A percentile compares a stretch with the other conserved stretches of the same genome.
Evolutionary conservation across 1,284 basidiomycete species (phyloP).

Genomic region (Ganoderma meredithae): DNA sequence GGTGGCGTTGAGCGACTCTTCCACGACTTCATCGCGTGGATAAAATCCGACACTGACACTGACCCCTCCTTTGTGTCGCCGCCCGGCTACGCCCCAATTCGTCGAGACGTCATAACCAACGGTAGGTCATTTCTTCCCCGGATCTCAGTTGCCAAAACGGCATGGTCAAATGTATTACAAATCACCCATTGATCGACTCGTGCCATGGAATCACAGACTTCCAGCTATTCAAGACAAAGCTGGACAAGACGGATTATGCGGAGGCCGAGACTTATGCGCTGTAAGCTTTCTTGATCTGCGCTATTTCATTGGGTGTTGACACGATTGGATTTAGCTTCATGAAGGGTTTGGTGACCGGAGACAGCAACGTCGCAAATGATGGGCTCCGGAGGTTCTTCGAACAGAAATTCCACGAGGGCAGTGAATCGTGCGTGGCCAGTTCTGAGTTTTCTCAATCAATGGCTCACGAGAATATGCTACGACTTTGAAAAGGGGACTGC

Average conservation of each 20-base stretch:
- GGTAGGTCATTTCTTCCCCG: slow-evolving; percentile 43
- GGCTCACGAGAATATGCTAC: not conserved
- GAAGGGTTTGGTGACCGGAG: slow-evolving; percentile 64
- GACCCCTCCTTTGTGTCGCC: slow-evolving; percentile 37
- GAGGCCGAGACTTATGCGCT: slow-evolving; percentile 64
- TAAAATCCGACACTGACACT: slow-evolving; percentile 47
- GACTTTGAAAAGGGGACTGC: slow-evolving; percentile 61
- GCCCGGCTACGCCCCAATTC: slow-evolving; percentile 49
- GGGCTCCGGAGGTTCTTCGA: slow-evolving; percentile 81
- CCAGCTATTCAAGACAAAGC: slow-evolving; percentile 70
- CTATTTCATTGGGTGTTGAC: not conserved
- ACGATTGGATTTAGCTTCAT: slow-evolving; percentile 60
- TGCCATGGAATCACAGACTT: slow-evolving; percentile 45
- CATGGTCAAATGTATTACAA: not conserved
- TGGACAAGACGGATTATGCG: slow-evolving; percentile 72
- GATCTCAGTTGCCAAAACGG: not conserved
- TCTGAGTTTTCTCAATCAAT: not conserved
- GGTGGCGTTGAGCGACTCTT: slow-evolving; percentile 68
- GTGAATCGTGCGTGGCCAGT: slow-evolving; percentile 69
- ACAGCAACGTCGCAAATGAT: slow-evolving; percentile 72
- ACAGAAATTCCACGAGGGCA: slow-evolving; percentile 79
- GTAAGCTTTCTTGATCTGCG: slow-evolving; percentile 48
- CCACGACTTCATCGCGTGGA: slow-evolving; percentile 71
- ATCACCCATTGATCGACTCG: not conserved
- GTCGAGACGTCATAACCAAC: slow-evolving; percentile 65